Percentiles rank a stretch among this genome's conserved stretches.
phyloP scores from a whole-genome alignment of 345 rosid species.

The Euphorbia lathyris region DNA sequence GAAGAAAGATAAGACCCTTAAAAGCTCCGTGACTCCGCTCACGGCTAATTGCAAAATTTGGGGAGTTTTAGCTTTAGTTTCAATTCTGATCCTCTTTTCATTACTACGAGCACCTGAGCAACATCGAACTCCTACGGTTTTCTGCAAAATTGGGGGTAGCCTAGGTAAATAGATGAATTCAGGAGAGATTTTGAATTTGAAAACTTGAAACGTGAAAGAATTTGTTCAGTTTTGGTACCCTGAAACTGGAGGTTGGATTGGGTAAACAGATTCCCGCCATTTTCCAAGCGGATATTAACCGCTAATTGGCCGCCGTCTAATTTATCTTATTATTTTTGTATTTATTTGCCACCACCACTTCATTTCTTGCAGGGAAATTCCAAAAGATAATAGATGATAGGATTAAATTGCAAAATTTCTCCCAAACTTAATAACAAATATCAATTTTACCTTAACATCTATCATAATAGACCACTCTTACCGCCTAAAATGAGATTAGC shows the following conservation, averaged over 20 bases:
- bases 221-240: background rate
- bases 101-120: conserved; percentile 41
- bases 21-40: conserved; percentile 71
- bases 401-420: no score
- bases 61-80: conserved; percentile 35
- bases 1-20: conserved; percentile 49
- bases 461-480: no score
- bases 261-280: conserved; percentile 40
- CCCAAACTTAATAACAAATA: no score
- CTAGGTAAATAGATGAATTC: background rate
- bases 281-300: background rate
- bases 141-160: conserved; percentile 30
- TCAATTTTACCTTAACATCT: no score
- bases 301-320: background rate
- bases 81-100: background rate
- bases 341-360: no score
- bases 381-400: no score
- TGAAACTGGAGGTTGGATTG: conserved; percentile 16
- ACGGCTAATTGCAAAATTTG: conserved; percentile 54
- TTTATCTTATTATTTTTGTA: no score
- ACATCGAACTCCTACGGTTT: conserved; percentile 35
- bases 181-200: background rate
- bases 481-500: no score
- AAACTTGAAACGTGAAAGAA: background rate
- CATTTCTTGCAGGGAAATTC: no score